Evolutionary conservation across 2,329 filamentous ascomycete genomes (phyloP), one percentile per base, ranked within the genome.

Genomic region (Grosmannia serpens): DNA sequence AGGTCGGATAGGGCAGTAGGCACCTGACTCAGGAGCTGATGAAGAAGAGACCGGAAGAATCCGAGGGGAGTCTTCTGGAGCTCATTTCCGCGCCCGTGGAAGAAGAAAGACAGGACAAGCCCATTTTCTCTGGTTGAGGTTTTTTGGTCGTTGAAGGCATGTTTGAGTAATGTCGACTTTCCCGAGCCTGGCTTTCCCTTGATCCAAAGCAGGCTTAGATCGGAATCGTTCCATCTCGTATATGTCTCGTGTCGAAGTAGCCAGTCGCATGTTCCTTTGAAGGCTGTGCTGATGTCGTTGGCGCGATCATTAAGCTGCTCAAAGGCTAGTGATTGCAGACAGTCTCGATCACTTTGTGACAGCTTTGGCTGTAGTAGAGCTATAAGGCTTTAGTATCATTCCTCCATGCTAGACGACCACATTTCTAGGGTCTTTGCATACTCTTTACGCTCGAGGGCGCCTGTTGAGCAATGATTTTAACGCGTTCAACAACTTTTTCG

Each of bases 101-200:
- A 73, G 61, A 73, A 74, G 63, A 73, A 74, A 0, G 62, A 65
- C 6, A 72, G 60, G 4, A 66, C 41, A 8, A 59, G 27, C n/a
- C n/a, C 41, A 11, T 46, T 46, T 3, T 17, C 41, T 46, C 41
- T 22, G 5, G n/a, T 24, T 33, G 13, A 55, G 2, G 3, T 4
- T 47, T 26, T 8, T 50, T 33, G 29, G 17, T 56, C n/a, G 8
- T 53, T 60, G 10, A 74, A 64, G 1, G 72, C 27, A 59, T 68
- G 65, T 33, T 63, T 64, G 41, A 76, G 64, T 31, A 75, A 59
- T 2, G 71, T 58, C 2, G 57, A 58, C n/a, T 58, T 58, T 24
- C 57, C 57, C 6, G 57, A 58, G 7, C 57, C 57, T 73, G 73
- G 71, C 27, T 74, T 71, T 1, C 73, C 73, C 47, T 70, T 70